A percentile compares a stretch with the other conserved stretches of the same genome.
These are phyloP conservation scores for Leptodermis oblonga DNA, from an alignment of 257 asterid genomes.

Conservation along the genomic window DNA sequence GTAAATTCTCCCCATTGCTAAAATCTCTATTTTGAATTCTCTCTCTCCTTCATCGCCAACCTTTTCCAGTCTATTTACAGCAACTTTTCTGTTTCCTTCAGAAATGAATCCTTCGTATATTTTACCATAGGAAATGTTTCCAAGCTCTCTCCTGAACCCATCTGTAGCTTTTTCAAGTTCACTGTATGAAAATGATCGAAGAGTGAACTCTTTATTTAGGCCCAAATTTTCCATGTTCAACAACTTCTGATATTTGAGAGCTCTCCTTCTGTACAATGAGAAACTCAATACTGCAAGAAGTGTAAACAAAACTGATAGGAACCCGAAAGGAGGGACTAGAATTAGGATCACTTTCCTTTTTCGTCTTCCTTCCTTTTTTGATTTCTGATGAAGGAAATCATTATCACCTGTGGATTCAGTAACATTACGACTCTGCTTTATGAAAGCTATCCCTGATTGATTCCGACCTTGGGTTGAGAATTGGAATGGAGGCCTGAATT, in stretches of 20 bases:
- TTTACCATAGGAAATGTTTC: slow-evolving; percentile 18
- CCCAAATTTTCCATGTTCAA: slow-evolving; percentile 22
- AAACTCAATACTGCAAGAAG: slow-evolving; percentile 16
- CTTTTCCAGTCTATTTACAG: slow-evolving; percentile 25
- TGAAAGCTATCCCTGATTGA: slow-evolving; percentile 10
- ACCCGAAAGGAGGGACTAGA: slow-evolving; percentile 14
- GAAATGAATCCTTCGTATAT: slow-evolving; percentile 21
- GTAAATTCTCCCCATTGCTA: slow-evolving; percentile 23
- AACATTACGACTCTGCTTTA: slow-evolving; percentile 13
- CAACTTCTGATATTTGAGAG: slow-evolving; percentile 15
- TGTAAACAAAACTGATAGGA: slow-evolving; percentile 10
- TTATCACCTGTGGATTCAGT: not conserved
- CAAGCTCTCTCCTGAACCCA: slow-evolving; percentile 25
- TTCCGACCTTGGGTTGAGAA: slow-evolving; percentile 3
- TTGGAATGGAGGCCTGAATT: slow-evolving; percentile 20
- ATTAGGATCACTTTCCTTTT: slow-evolving; percentile 20
- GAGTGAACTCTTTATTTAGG: slow-evolving; percentile 22
- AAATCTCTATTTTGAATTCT: slow-evolving; percentile 25
- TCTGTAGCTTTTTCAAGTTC: slow-evolving; percentile 23
- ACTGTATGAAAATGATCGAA: slow-evolving; percentile 20
- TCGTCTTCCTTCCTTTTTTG: not conserved
- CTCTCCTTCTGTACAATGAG: slow-evolving; percentile 16
- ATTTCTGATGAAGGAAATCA: not conserved
- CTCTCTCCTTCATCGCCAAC: slow-evolving; percentile 21
- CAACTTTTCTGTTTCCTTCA: slow-evolving; percentile 19